Base-by-base conservation (phyloP, 805 yeast genomes). In the Saturnispora halmiae region DNA sequence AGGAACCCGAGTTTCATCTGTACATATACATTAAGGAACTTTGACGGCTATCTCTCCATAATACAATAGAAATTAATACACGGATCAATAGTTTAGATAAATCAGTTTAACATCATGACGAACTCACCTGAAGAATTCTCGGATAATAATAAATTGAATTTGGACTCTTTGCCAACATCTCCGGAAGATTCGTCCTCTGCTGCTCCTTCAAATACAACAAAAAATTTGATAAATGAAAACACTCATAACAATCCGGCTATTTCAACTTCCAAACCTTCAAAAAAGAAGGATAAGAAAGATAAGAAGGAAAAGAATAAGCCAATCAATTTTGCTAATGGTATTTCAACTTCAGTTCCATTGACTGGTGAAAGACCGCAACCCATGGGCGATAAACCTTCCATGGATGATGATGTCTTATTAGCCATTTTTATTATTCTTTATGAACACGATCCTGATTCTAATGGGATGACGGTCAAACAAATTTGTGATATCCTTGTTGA, bases 391-490 rank as follows among this genome's bases (percentile, higher is more conserved):
- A 64, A 72, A 44, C 66, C 83, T 19, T 66, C 82, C 42, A 42
- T 50, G 46, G 92, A 82, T 50, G 87, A 79, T 59, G 81, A 78
- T 48, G 92, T 83, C 14, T 63, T 83, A 41, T 76, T 67, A 58
- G 87, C 88, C 5, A 83, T 83, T 41, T 82, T 83, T 54, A 70
- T 75, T 43, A 82, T 82, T 37, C 60, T 83, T 43, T 80, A 65
- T 59, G 88, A 80, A 45, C 66, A 71, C 46, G 94, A 83, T 55
- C 62, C 79, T 1, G 72, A 70, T 39, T 79, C 82, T 38, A 68
- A 70, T 45, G 94, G 94, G 48, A 81, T 83, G 87, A 83, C 94
- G n/a, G 94, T 83, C 25, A 83, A 83, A 55, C 94, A 83, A 56
- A 73, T 83, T 44, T 83, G 94, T 61, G 94, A 83, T 58, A 72